Evolutionary conservation across 495 filamentous ascomycete genomes (phyloP), one percentile per base, ranked within the genome.

Genomic region (Lasiosphaeris hirsuta): DNA sequence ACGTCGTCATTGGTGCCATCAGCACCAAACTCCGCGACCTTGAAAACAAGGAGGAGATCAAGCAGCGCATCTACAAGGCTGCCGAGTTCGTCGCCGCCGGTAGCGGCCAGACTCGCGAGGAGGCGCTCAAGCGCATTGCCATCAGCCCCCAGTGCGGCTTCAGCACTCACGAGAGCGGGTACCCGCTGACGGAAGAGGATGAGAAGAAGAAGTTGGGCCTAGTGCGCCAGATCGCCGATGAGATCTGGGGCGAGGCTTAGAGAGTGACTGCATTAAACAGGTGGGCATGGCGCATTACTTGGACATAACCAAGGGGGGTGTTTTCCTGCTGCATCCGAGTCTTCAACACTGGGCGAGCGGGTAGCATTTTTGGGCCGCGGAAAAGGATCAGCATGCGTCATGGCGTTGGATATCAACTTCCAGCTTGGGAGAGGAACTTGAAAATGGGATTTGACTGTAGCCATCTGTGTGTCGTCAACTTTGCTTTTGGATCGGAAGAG

Each of bases 91-190:
- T 91, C n/a, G 87, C 86, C 2, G 76, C 87, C 69, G 88, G 88
- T 0, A 84, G 79, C 47, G 79, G 80, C 38, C 75, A 86, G 69
- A 80, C 73, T 10, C 73, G 80, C 23, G 81, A 86, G 64, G 81
- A 87, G 66, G 87, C 86, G 0, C 71, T 92, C 17, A 80, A 86
- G 68, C 82, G 86, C 59, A 73, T 90, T 39, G 81, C 79, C 59
- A 81, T 91, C 42, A 88, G 84, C 69, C 89, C 88, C 0, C 88
- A 92, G 75, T 92, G 89, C 71, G 89, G 89, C 9, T 92, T 92
- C 69, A 87, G 86, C 43, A 88, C 84, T 15, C 86, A 89, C 64
- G 79, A 81, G 57, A 83, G 76, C 59, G 88, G 86, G 0, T 90
- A 90, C 58, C 79, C 81, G 10, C 74, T 90, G 36, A 79, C 76